A percentile compares a stretch with the other conserved stretches of the same genome.
Conservation (phyloP, 805 yeast genomes). For the Myxozyma monticola region DNA sequence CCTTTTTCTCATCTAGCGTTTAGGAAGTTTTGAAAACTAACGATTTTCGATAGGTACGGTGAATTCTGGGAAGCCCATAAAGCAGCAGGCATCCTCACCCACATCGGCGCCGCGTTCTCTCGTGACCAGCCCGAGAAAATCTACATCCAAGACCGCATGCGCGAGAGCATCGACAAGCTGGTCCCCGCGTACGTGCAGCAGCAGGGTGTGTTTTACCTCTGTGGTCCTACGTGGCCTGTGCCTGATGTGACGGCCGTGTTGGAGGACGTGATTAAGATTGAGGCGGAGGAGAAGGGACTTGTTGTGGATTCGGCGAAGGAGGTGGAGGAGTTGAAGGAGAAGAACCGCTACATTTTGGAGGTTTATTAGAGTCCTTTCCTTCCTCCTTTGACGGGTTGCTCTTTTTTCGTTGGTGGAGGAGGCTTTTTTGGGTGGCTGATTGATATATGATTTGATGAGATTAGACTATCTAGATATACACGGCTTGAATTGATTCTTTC, state of each 20-base stretch:
- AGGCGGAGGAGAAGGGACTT: conserved; percentile 66
- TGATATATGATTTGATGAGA: no score
- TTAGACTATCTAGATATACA: no score
- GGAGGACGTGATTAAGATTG: conserved; percentile 72
- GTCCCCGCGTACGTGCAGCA: conserved; percentile 75
- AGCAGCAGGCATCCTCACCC: conserved; percentile 88
- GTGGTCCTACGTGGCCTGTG: conserved; percentile 99
- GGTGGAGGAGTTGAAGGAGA: conserved; percentile 91
- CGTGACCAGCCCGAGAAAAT: conserved; percentile 95
- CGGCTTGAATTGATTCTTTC: no score
- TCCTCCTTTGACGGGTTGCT: no score
- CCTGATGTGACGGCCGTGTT: conserved; percentile 92
- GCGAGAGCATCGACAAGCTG: conserved; percentile 69
- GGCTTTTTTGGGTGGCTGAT: no score
- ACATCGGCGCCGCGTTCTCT: conserved; percentile 96
- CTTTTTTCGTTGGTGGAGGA: no score
- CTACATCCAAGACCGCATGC: conserved; percentile 90
- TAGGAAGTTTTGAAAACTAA: no score
- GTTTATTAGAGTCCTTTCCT: conserved; percentile 80
- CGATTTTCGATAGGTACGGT: conserved; percentile 54
- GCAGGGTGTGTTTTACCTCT: conserved; percentile 87
- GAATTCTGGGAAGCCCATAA: conserved; percentile 96
- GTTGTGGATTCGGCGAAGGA: conserved; percentile 71
- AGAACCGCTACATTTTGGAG: conserved; percentile 87
- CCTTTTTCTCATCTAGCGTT: not conserved